Evolutionary conservation across 371 early-diverging fungal genomes (phyloP), one percentile per base, ranked within the genome.

Genomic region (Lichtheimia hyalospora): DNA sequence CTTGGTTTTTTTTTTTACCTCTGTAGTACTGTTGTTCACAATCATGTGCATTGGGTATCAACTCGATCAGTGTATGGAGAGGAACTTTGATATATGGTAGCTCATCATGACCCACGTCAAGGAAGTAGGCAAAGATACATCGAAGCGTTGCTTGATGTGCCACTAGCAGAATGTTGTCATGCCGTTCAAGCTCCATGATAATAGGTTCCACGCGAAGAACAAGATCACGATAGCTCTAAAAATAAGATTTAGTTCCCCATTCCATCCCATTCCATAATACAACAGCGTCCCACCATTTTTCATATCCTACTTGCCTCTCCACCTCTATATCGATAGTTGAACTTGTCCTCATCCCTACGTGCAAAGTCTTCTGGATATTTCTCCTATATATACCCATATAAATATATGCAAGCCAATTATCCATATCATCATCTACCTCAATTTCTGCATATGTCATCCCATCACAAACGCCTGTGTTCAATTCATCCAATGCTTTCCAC

Each of bases 361-460:
- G 90, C 87, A 74, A 85, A 95, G 65, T 95, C 95, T 61, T 92
- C 92, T 5, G 94, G 94, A 57, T 81, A 90, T 67, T 82, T 77
- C 43, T 82, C 78, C 85, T 87, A 63, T 43, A 16, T 20, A 8
- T 16, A 23, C 12, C 2, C 34, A 1, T 8, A 10, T 34, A 8
- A 34, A 34, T 34, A 34, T 8, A 34, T 6, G 10, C 10, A 0
- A 0, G 10, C 10, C 34, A 34, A 2, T 10, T 4, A 8, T 34
- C 34, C 8, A 8, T 8, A 46, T 3, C 23, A 3, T 6, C 15
- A 1, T 27, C 14, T 70, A 84, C 88, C 68, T 89, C 96, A 63
- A 99, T 97, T 65, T 98, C 96, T 66, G 96, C 97, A 74, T 99
- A 99, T 8, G 98, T 97, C 81, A 97, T 82, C 21, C 96, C 97